These are phyloP conservation scores for Aspergillus calidoustus DNA, from an alignment of 2,329 filamentous ascomycete genomes.

Conservation along the genomic window DNA sequence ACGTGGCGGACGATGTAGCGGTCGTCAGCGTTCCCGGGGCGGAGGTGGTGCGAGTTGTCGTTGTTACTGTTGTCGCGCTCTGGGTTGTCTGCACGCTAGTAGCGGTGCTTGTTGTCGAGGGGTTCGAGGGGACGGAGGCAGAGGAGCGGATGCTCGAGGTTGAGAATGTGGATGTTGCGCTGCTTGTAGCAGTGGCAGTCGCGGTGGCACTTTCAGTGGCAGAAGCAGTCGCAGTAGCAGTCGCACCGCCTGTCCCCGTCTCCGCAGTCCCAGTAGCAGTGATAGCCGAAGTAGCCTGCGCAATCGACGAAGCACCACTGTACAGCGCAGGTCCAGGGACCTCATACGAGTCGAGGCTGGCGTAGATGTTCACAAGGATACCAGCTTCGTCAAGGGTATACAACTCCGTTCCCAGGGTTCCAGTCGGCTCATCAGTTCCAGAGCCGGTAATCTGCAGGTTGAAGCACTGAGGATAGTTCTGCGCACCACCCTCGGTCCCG, in stretches of 20 bases:
- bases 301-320: constrained; percentile 19
- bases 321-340: constrained; percentile 25
- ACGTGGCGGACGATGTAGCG: not conserved
- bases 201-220: not conserved
- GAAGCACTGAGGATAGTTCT: constrained; percentile 60
- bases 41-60: not conserved
- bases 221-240: not conserved
- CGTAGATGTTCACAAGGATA: constrained; percentile 62
- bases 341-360: constrained; percentile 17
- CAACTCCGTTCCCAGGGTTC: constrained; percentile 54
- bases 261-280: constrained; percentile 1
- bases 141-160: not conserved
- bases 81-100: not conserved
- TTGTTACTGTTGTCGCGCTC: not conserved
- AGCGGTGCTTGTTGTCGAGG: not conserved
- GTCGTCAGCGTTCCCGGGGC: not conserved
- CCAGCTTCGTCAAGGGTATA: constrained; percentile 61
- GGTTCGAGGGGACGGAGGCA: not conserved
- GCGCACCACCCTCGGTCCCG: constrained; percentile 45
- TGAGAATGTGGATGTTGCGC: not conserved
- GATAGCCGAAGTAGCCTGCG: constrained; percentile 19
- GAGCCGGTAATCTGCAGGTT: constrained; percentile 63
- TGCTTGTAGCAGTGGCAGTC: not conserved
- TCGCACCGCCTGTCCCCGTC: not conserved
- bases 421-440: constrained; percentile 49